A percentile compares a stretch with the other conserved stretches of the same genome.
phyloP scores from a whole-genome alignment of 306 rosid genomes.

The Trichosanthes cucumerina region DNA sequence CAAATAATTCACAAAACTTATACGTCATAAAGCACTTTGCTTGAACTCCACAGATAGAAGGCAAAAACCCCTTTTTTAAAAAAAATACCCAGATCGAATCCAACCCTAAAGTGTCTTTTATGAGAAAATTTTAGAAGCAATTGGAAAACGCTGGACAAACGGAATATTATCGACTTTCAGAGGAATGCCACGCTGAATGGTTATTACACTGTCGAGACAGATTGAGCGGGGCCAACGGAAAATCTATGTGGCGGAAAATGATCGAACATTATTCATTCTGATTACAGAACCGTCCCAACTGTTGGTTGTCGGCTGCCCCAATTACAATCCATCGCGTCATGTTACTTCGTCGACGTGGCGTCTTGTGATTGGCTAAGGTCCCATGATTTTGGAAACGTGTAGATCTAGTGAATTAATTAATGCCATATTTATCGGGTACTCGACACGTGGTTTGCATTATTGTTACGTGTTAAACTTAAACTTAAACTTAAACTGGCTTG shows the following conservation, averaged over 20 bases:
- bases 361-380: background rate
- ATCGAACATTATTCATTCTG: background rate
- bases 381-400: background rate
- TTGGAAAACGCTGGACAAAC: background rate
- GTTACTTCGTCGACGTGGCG: background rate
- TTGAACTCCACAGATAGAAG: constrained; percentile 30
- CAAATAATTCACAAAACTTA: constrained; percentile 16
- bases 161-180: background rate
- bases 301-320: background rate
- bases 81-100: constrained; percentile 16
- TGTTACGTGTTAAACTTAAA: background rate
- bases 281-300: background rate
- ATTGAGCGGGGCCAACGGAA: constrained; percentile 19
- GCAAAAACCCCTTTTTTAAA: background rate
- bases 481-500: no score
- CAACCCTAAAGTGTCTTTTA: constrained; percentile 23
- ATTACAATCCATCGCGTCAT: background rate
- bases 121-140: background rate
- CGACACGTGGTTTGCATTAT: background rate
- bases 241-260: constrained; percentile 35
- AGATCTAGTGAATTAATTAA: background rate
- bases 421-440: background rate
- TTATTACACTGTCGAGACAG: background rate
- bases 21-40: constrained; percentile 33
- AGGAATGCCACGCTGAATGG: constrained; percentile 16